phyloP scores from a whole-genome alignment of 345 rosid species.

The Carallia brachiata region DNA sequence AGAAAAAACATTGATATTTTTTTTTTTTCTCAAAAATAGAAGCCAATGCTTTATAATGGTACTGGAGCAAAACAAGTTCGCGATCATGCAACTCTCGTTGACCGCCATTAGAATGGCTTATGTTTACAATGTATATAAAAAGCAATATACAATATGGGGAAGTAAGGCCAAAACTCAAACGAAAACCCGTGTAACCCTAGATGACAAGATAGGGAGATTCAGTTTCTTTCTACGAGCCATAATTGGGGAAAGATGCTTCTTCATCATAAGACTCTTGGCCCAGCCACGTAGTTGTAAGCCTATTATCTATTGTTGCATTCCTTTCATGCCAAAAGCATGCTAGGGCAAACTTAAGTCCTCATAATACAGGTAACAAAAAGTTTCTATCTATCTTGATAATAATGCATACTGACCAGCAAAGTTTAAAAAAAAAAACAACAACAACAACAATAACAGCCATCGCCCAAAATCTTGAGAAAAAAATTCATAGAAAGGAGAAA shows the following conservation, averaged over 20 bases:
- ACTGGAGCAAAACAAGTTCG: too few relatives aligned
- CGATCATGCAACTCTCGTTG: too few relatives aligned
- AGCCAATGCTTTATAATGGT: too few relatives aligned
- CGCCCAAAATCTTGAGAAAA: too few relatives aligned
- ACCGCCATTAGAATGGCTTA: too few relatives aligned
- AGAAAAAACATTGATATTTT: too few relatives aligned
- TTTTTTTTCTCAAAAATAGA: too few relatives aligned
- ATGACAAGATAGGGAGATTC: too few relatives aligned
- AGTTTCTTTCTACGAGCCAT: too few relatives aligned
- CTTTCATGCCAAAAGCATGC: background rate
- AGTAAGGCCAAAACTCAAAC: background rate
- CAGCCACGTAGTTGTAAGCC: background rate
- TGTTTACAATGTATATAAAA: background rate
- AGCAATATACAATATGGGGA: background rate
- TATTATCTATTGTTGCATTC: background rate
- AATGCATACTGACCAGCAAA: too few relatives aligned
- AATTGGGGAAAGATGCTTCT: background rate
- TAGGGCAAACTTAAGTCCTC: background rate
- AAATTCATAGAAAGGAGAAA: background rate
- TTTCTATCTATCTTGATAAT: background rate
- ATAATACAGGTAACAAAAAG: background rate
- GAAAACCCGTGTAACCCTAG: background rate
- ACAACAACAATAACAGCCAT: too few relatives aligned
- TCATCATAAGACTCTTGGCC: background rate
- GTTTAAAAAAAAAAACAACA: too few relatives aligned